These are phyloP conservation scores for Cucurbita ficifolia DNA, from an alignment of 306 rosid species.

Conservation along the genomic window DNA sequence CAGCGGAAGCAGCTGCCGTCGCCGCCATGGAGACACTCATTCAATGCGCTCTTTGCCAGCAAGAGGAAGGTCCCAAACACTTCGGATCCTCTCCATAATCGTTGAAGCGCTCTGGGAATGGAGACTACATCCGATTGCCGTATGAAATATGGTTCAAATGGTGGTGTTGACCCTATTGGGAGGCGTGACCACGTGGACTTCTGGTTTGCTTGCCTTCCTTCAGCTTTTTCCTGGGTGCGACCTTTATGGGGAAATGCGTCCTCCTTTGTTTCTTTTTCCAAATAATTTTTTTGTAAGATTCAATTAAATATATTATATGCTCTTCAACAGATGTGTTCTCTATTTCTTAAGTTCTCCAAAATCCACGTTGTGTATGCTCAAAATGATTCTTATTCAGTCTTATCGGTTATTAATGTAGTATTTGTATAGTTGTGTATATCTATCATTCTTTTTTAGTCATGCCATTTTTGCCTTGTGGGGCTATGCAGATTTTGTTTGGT, in stretches of 20 bases:
- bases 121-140: not conserved
- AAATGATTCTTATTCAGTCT: not conserved
- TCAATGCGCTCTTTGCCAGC: constrained; percentile 34
- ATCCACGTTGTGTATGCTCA: not conserved
- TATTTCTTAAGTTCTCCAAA: not conserved
- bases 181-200: not conserved
- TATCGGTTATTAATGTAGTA: not conserved
- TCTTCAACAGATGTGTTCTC: not conserved
- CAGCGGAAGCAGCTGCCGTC: not conserved
- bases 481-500: not conserved
- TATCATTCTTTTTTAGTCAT: not conserved
- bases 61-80: constrained; percentile 85
- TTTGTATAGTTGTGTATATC: not conserved
- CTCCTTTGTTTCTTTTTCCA: not conserved
- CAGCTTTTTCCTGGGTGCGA: not conserved
- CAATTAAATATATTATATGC: not conserved
- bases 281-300: not conserved
- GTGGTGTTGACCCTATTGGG: not conserved
- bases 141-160: not conserved
- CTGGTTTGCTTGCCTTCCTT: not conserved
- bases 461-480: not conserved
- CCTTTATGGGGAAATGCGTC: constrained; percentile 1
- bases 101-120: constrained; percentile 24
- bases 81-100: constrained; percentile 87
- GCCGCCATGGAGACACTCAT: constrained; percentile 9